Percentiles rank a stretch among this genome's conserved stretches.
Evolutionary conservation across 108 stramenopile species (phyloP).

Genomic region (Cyclotella choctawhatcheeana): DNA sequence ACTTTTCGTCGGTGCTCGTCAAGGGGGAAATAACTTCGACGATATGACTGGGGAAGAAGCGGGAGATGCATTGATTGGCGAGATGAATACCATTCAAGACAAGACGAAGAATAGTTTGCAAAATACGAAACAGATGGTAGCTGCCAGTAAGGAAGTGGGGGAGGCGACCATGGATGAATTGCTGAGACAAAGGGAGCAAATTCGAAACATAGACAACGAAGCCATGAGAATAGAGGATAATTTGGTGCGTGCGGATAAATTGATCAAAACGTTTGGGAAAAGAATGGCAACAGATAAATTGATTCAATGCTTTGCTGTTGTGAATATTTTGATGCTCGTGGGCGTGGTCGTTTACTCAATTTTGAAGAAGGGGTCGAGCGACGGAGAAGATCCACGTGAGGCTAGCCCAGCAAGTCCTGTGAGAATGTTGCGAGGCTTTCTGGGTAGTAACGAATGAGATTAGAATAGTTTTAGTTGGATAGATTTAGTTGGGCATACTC

Average conservation of each 20-base stretch:
- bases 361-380: slow-evolving; percentile 61
- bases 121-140: slow-evolving; percentile 78
- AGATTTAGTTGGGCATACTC: not conserved
- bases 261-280: slow-evolving; percentile 93
- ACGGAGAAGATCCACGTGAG: slow-evolving; percentile 12
- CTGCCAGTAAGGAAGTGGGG: slow-evolving; percentile 84
- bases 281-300: slow-evolving; percentile 95
- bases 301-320: slow-evolving; percentile 91
- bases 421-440: slow-evolving; percentile 26
- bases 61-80: slow-evolving; percentile 75
- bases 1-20: slow-evolving; percentile 60
- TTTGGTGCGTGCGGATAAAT: slow-evolving; percentile 84
- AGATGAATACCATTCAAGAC: slow-evolving; percentile 73
- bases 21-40: slow-evolving; percentile 25
- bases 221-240: slow-evolving; percentile 90
- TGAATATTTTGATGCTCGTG: slow-evolving; percentile 82
- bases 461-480: too few relatives aligned
- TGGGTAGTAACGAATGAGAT: slow-evolving; percentile 3
- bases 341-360: slow-evolving; percentile 88
- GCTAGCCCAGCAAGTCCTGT: slow-evolving; percentile 49
- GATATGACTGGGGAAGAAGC: slow-evolving; percentile 65
- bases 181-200: slow-evolving; percentile 87
- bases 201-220: slow-evolving; percentile 86
- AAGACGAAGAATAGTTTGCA: slow-evolving; percentile 80
- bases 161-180: slow-evolving; percentile 85